These are phyloP conservation scores for Inonotus obliquus DNA, from an alignment of 1,284 basidiomycete species.

Conservation along the genomic window DNA sequence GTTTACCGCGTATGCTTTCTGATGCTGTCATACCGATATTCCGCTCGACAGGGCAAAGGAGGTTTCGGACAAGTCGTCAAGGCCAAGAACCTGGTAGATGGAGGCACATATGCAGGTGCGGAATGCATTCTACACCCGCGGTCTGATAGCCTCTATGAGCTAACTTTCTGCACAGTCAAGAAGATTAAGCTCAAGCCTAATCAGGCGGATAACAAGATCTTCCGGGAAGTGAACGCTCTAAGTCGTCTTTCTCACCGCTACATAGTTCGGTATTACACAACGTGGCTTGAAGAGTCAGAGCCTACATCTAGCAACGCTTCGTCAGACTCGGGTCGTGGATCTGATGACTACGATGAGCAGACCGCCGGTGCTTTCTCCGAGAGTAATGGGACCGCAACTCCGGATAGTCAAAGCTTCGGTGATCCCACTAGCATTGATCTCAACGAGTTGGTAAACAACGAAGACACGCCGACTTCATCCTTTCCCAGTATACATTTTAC, in stretches of 20 bases:
- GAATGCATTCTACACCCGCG: constrained; percentile 12
- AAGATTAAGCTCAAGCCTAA: constrained; percentile 66
- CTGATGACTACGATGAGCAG: constrained; percentile 30
- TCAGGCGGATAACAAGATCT: constrained; percentile 83
- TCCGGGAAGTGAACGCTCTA: constrained; percentile 88
- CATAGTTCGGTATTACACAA: constrained; percentile 88
- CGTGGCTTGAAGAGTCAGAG: constrained; percentile 73
- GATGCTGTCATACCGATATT: background rate
- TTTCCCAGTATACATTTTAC: constrained; percentile 82
- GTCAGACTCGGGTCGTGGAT: constrained; percentile 40
- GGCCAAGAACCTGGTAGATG: constrained; percentile 81
- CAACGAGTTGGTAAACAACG: constrained; percentile 51
- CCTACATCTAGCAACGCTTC: constrained; percentile 39
- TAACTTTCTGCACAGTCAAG: constrained; percentile 54
- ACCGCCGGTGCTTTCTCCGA: constrained; percentile 38
- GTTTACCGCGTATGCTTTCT: too few relatives aligned
- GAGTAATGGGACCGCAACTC: constrained; percentile 19
- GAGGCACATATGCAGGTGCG: constrained; percentile 65
- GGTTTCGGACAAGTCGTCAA: constrained; percentile 95
- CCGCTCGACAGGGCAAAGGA: constrained; percentile 69
- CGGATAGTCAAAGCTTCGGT: constrained; percentile 27
- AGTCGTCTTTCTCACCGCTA: constrained; percentile 85
- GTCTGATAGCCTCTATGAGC: background rate
- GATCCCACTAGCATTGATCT: constrained; percentile 57
- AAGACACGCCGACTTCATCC: constrained; percentile 45